Conservation (phyloP, 1,139 yeast genomes). For the Suhomyces panamericanus region DNA sequence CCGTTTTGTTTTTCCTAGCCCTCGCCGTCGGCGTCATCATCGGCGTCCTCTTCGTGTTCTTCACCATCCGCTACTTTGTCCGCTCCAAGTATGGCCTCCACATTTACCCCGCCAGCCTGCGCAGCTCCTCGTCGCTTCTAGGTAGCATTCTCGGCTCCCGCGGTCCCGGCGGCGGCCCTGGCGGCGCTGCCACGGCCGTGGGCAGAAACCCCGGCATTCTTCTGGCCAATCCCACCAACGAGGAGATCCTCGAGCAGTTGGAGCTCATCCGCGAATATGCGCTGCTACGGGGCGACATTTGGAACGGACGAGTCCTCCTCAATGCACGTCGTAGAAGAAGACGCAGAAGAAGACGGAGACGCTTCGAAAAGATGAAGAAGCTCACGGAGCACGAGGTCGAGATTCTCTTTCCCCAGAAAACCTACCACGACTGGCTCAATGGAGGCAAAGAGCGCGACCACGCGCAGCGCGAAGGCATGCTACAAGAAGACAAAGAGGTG, state of each 20-base stretch:
- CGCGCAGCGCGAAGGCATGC: slow-evolving; percentile 34
- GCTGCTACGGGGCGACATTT: slow-evolving; percentile 31
- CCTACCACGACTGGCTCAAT: slow-evolving; percentile 61
- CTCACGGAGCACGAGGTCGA: slow-evolving; percentile 63
- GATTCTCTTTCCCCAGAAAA: slow-evolving; percentile 61
- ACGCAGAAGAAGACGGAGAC: slow-evolving; percentile 37
- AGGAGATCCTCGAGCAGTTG: slow-evolving; percentile 39
- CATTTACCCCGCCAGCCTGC: slow-evolving; percentile 32
- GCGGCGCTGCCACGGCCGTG: neutral
- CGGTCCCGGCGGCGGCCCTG: neutral
- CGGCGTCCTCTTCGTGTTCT: slow-evolving; percentile 55
- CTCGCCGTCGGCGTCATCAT: slow-evolving; percentile 61
- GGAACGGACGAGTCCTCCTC: slow-evolving; percentile 26
- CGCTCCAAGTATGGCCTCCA: slow-evolving; percentile 58
- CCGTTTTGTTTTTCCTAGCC: slow-evolving; percentile 62
- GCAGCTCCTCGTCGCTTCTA: slow-evolving; percentile 3
- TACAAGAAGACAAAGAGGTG: slow-evolving; percentile 31
- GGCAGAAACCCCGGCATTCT: slow-evolving; percentile 1
- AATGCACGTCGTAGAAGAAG: slow-evolving; percentile 19
- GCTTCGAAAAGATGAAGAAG: slow-evolving; percentile 51
- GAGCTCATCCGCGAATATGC: slow-evolving; percentile 37
- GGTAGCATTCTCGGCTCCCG: neutral
- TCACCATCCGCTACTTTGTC: slow-evolving; percentile 59
- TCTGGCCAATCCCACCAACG: slow-evolving; percentile 17
- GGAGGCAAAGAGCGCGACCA: slow-evolving; percentile 52